Conservation (phyloP, 1,284 basidiomycete genomes). For the Irpex sp. region DNA sequence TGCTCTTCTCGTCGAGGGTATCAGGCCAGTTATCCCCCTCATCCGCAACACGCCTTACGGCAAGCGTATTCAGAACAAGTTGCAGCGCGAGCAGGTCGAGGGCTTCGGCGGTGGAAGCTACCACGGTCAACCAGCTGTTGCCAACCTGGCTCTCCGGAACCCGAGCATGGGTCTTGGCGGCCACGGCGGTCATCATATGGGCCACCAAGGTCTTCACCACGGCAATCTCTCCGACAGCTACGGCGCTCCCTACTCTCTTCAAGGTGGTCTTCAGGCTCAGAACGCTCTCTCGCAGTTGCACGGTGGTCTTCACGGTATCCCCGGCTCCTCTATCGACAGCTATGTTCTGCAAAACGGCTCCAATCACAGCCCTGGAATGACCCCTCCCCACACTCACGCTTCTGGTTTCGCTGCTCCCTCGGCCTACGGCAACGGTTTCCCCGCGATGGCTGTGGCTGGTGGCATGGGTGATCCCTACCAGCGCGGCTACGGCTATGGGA, state of each 20-base stretch:
- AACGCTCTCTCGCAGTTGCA: slow-evolving; percentile 34
- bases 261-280: slow-evolving; percentile 46
- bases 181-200: slow-evolving; percentile 46
- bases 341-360: slow-evolving; percentile 74
- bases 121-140: slow-evolving; percentile 58
- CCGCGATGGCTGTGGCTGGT: slow-evolving; percentile 45
- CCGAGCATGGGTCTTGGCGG: slow-evolving; percentile 48
- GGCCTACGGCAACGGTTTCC: slow-evolving; percentile 47
- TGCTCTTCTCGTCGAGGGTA: slow-evolving; percentile 85
- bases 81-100: slow-evolving; percentile 88
- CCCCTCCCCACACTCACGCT: slow-evolving; percentile 48
- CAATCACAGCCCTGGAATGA: slow-evolving; percentile 55
- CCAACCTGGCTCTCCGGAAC: slow-evolving; percentile 53
- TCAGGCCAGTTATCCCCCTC: slow-evolving; percentile 92
- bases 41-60: slow-evolving; percentile 98
- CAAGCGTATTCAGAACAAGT: slow-evolving; percentile 96
- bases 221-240: slow-evolving; percentile 47
- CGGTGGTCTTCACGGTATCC: slow-evolving; percentile 51
- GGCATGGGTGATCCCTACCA: slow-evolving; percentile 72
- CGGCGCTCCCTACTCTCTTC: slow-evolving; percentile 58
- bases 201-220: slow-evolving; percentile 42
- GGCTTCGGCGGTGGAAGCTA: slow-evolving; percentile 43
- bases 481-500: slow-evolving; percentile 71
- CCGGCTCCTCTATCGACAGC: slow-evolving; percentile 69
- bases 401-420: slow-evolving; percentile 53